Percentiles rank a stretch among this genome's conserved stretches.
Conservation (phyloP, 345 rosid genomes). For the Theobroma cacao region DNA sequence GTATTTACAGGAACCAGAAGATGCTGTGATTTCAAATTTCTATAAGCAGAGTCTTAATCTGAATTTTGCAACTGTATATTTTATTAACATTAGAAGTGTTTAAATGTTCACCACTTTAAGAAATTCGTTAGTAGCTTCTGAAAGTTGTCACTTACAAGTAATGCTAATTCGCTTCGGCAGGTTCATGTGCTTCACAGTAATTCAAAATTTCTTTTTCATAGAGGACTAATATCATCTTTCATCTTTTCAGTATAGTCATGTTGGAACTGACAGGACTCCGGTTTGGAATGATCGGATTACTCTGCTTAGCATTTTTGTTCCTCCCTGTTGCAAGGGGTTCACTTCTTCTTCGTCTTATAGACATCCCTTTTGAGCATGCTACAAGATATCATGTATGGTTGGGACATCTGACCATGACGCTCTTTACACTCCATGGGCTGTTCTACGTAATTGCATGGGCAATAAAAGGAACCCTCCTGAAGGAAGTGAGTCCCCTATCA, state of each 20-base stretch:
- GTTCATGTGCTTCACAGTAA: not conserved
- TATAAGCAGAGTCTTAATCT: not conserved
- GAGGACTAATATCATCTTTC: conserved; percentile 6
- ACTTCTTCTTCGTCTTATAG: conserved; percentile 67
- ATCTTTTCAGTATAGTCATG: conserved; percentile 1
- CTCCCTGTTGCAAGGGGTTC: conserved; percentile 90
- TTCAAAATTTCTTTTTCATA: not conserved
- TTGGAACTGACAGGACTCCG: conserved; percentile 25
- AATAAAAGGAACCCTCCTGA: conserved; percentile 49
- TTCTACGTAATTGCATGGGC: conserved; percentile 59
- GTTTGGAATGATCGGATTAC: conserved; percentile 65
- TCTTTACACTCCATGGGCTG: conserved; percentile 81
- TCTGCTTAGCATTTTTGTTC: conserved; percentile 71
- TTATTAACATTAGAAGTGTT: not conserved
- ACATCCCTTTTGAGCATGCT: conserved; percentile 92
- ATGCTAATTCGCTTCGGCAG: not conserved
- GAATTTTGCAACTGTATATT: not conserved
- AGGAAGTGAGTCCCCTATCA: conserved; percentile 41
- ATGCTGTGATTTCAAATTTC: not conserved
- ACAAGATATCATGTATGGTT: conserved; percentile 90
- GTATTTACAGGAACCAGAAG: not conserved
- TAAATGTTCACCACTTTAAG: not conserved
- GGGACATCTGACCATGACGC: conserved; percentile 78
- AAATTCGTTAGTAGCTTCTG: not conserved
- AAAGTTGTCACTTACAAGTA: not conserved